A percentile compares a stretch with the other conserved stretches of the same genome.
Conservation (phyloP, 306 rosid genomes). For the Vigna trinervia region DNA sequence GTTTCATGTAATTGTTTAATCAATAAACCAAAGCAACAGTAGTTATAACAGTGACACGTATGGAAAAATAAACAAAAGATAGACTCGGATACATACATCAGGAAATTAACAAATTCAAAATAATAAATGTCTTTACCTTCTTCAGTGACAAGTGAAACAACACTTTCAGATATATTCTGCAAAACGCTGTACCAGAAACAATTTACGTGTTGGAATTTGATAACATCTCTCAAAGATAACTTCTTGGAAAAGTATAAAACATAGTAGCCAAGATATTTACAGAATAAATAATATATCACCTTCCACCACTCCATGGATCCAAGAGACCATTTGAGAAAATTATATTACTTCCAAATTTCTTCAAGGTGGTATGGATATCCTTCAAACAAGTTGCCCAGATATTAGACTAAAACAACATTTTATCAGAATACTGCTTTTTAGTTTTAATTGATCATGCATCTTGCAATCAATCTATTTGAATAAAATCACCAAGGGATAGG, state of each 20-base stretch:
- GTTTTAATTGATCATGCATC: constrained; percentile 13
- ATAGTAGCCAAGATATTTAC: constrained; percentile 15
- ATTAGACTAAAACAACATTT: constrained; percentile 26
- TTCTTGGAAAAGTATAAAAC: constrained; percentile 8
- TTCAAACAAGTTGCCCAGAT: constrained; percentile 44
- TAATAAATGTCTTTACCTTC: constrained; percentile 62
- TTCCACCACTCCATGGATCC: constrained; percentile 97
- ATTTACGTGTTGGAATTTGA: constrained; percentile 37
- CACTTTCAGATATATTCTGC: constrained; percentile 69
- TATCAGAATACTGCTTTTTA: constrained; percentile 21
- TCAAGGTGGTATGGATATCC: constrained; percentile 63
- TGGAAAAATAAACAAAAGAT: constrained; percentile 10
- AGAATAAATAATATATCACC: constrained; percentile 54
- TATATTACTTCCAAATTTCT: constrained; percentile 77
- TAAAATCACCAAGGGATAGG: constrained; percentile 27
- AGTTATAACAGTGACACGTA: constrained; percentile 17
- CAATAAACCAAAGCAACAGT: constrained; percentile 16
- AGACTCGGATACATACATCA: constrained; percentile 20
- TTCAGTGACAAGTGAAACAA: constrained; percentile 71
- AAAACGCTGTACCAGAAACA: constrained; percentile 69
- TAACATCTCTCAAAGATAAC: constrained; percentile 3
- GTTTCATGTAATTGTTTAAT: neutral
- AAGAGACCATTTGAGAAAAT: constrained; percentile 85
- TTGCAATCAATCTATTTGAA: neutral
- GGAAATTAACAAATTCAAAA: constrained; percentile 18